These are phyloP conservation scores for Erythrobasidium hasegawianum DNA, from an alignment of 1,284 basidiomycete genomes.

Conservation along the genomic window DNA sequence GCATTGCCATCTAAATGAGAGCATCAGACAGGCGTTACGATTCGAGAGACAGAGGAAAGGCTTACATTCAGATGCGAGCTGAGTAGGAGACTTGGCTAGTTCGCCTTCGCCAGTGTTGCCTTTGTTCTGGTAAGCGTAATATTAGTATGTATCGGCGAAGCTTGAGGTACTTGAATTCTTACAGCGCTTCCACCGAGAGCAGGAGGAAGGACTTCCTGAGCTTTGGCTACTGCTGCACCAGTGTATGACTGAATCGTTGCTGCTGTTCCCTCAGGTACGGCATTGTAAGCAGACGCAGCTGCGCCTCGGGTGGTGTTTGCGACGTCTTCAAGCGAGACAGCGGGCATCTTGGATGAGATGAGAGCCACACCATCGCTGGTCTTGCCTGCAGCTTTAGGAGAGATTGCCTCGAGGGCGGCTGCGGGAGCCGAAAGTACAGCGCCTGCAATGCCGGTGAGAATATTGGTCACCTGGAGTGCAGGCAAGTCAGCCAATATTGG, in stretches of 20 bases:
- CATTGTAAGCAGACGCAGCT: constrained; percentile 29
- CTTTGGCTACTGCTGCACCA: constrained; percentile 25
- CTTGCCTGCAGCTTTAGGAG: constrained; percentile 28
- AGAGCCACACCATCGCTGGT: constrained; percentile 23
- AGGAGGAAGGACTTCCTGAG: constrained; percentile 28
- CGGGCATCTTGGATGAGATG: constrained; percentile 17
- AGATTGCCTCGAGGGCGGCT: constrained; percentile 27
- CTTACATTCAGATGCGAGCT: constrained; percentile 20
- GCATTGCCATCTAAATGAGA: not conserved
- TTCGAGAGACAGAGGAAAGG: not conserved
- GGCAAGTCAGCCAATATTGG: not conserved
- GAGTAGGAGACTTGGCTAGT: constrained; percentile 25
- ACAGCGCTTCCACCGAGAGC: constrained; percentile 28
- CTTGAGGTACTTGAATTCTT: no score
- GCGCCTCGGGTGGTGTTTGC: constrained; percentile 11
- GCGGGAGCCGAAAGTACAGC: constrained; percentile 32
- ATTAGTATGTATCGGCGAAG: no score
- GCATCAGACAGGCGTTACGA: not conserved
- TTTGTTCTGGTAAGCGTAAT: no score
- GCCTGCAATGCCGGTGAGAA: constrained; percentile 32
- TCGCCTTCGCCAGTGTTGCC: constrained; percentile 30
- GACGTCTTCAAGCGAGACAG: constrained; percentile 12
- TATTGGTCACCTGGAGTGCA: constrained; percentile 18
- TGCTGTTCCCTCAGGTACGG: constrained; percentile 30
- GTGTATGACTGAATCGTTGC: constrained; percentile 15